These are phyloP conservation scores for Cyclanthera cordifolia DNA, from an alignment of 306 rosid genomes.

Conservation along the genomic window DNA sequence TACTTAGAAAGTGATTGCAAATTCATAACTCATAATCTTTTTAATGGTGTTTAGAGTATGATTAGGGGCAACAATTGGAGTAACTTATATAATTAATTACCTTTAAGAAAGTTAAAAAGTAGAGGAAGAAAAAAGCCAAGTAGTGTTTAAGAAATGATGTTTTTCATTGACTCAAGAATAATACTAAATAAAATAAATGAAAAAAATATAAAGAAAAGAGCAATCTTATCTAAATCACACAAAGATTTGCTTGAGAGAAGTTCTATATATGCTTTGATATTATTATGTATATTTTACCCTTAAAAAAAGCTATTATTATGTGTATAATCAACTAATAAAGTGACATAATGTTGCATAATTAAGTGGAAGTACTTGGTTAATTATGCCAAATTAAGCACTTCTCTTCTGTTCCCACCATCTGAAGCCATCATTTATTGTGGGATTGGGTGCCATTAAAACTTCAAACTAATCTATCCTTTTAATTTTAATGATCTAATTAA, in stretches of 20 bases:
- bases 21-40: neutral
- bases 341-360: conserved; percentile 1
- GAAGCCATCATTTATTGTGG: conserved; percentile 6
- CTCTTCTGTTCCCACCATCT: conserved; percentile 2
- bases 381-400: neutral
- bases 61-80: neutral
- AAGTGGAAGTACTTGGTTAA: conserved; percentile 9
- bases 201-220: neutral
- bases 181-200: neutral
- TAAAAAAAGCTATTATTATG: neutral
- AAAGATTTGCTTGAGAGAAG: neutral
- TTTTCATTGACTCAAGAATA: neutral
- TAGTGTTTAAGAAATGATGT: conserved; percentile 6
- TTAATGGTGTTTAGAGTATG: neutral
- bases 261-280: neutral
- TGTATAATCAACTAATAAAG: conserved; percentile 1
- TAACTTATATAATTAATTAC: conserved; percentile 5
- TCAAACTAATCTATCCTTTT: neutral
- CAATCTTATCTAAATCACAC: neutral
- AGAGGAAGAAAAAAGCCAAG: neutral
- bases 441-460: conserved; percentile 2
- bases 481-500: neutral
- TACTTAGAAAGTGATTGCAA: neutral
- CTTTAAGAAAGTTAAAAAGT: neutral
- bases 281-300: neutral